A percentile compares a stretch with the other conserved stretches of the same genome.
phyloP scores from a whole-genome alignment of 1,284 basidiomycete species.

The Sanghuangporus weigelae region DNA sequence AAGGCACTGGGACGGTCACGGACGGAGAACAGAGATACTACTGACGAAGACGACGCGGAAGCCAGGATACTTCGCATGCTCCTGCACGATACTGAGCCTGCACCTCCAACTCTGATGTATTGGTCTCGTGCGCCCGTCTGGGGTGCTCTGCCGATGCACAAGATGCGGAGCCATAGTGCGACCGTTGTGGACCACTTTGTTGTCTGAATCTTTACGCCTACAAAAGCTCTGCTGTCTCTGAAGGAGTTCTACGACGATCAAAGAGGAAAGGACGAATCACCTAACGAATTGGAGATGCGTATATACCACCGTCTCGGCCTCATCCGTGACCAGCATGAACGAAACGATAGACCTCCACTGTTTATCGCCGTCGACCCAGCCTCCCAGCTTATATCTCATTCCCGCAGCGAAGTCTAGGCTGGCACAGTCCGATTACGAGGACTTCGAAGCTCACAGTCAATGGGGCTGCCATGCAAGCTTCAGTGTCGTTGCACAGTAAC shows the following conservation, averaged over 20 bases:
- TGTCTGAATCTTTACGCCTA: too few species aligned
- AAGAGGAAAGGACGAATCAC: too few species aligned
- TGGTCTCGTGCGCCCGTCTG: conserved; percentile 83
- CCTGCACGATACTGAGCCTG: conserved; percentile 48
- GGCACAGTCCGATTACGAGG: conserved; percentile 73
- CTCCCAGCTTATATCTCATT: conserved; percentile 76
- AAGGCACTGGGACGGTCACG: background rate
- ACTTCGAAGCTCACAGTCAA: conserved; percentile 54
- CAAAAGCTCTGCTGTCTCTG: too few species aligned
- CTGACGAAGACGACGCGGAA: conserved; percentile 5
- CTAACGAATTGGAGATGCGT: too few species aligned
- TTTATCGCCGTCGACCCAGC: conserved; percentile 69
- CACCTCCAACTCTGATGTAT: conserved; percentile 68
- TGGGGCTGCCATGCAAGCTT: conserved; percentile 59
- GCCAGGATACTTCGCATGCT: conserved; percentile 26
- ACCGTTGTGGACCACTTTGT: conserved; percentile 77
- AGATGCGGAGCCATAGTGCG: conserved; percentile 80
- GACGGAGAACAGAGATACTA: background rate
- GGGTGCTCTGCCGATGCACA: conserved; percentile 66
- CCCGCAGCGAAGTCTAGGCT: conserved; percentile 76
- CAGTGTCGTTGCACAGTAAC: too few species aligned
- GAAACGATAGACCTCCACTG: conserved; percentile 75
- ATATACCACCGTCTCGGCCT: conserved; percentile 91
- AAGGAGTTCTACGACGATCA: too few species aligned
- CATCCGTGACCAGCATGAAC: conserved; percentile 79